Evolutionary conservation across 2,329 filamentous ascomycete genomes (phyloP).

Genomic region (Colletotrichum sidae): DNA sequence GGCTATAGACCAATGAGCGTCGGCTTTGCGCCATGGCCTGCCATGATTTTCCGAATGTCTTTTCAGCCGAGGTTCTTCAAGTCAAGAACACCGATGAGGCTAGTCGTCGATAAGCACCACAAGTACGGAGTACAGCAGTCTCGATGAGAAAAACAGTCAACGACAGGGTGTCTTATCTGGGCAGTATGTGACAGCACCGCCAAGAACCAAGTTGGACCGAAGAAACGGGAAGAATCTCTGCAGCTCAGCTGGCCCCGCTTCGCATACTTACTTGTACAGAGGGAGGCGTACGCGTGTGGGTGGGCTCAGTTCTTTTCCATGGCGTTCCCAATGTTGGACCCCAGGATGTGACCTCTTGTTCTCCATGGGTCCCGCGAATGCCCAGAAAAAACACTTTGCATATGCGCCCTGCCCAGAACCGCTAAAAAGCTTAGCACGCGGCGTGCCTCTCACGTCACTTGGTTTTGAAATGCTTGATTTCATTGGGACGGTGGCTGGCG

Average conservation of each 20-base stretch:
- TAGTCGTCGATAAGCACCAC: no score
- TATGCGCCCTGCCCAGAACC: constrained; percentile 10
- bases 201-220: not conserved
- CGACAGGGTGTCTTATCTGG: not conserved
- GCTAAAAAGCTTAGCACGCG: constrained; percentile 19
- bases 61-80: no score
- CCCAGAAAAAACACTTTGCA: constrained; percentile 8
- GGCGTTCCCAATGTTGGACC: not conserved
- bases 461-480: not conserved
- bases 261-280: not conserved
- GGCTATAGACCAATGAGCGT: no score
- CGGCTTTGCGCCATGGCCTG: no score
- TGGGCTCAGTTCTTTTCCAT: not conserved
- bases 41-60: no score
- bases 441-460: constrained; percentile 6
- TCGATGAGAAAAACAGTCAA: not conserved
- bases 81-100: no score
- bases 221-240: not conserved
- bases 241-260: not conserved
- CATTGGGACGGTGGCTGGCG: not conserved
- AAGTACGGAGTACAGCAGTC: no score
- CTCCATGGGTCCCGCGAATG: not conserved
- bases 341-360: no score
- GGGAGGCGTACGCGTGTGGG: not conserved
- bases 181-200: not conserved